Base-by-base conservation (phyloP, 106 monocot genomes). In the Dactylorhiza incarnata region DNA sequence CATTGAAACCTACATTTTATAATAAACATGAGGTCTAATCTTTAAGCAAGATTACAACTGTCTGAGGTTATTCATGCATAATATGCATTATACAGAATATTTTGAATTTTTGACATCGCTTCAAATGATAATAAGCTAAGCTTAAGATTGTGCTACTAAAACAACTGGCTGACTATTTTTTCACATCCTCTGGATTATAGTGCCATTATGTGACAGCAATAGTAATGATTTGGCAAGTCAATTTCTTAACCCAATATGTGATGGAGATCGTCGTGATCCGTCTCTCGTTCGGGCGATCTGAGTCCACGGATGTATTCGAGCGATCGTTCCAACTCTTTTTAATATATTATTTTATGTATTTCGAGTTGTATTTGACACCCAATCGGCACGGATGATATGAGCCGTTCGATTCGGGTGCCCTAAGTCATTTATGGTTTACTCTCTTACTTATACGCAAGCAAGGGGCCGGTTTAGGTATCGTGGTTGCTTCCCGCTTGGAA, bases 1-100 rank as follows among this genome's bases (percentile, higher is more conserved):
- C 90, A 82, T 90, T 90, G 81, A 90, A 90, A 67, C 90, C 90
- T 90, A 68, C 65, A 82, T 37, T 74, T 51, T 48, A 62, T 20
- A 65, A 65, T 29, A 29, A 65, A 65, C 29, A 65, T 10, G 29
- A 65, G 61, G 11, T 29, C 65, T 65, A 29, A 65, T 65, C 12
- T 65, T 65, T 65, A 65, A 65, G 29, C 65, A 65, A 65, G 5
- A 29, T 23, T 6, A 9, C 23, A 65, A 7, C 17, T 44, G 58
- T 22, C 20, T 1, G 58, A 59, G 22, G 22, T n/a, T 20, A 59
- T 59, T 29, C 12, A 65, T 65, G 17, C 13, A 65, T 12, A 9
- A 65, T 29, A 65, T 29, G 7, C 65, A 65, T 37, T 37, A 26
- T 29, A 22, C 12, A 65, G 5, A 29, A 65, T 26, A 20, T 65